Evolutionary conservation across 192 early-diverging fungal genomes (phyloP).

Genomic region (Glomus cerebriforme): DNA sequence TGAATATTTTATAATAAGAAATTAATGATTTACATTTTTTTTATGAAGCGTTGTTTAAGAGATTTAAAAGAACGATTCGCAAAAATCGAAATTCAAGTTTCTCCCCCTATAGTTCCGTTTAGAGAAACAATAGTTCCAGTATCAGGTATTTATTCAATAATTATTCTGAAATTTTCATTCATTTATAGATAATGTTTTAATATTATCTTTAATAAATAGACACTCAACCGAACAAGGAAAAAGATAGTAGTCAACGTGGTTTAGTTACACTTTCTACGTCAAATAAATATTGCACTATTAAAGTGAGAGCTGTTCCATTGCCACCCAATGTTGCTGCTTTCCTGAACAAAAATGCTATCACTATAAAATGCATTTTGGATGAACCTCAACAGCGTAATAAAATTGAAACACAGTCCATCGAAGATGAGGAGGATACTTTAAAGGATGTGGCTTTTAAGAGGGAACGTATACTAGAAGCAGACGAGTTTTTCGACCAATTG

Average conservation of each 20-base stretch:
- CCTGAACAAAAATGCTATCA: conserved; percentile 52
- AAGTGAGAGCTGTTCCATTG: conserved; percentile 70
- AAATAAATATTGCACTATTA: conserved; percentile 61
- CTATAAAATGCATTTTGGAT: conserved; percentile 60
- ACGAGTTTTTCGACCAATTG: conserved; percentile 18
- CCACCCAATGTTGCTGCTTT: conserved; percentile 63
- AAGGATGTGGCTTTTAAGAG: conserved; percentile 23
- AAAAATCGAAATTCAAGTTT: conserved; percentile 90
- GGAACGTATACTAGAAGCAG: neutral
- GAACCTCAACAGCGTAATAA: conserved; percentile 38
- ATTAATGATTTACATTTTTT: neutral
- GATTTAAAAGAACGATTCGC: conserved; percentile 95
- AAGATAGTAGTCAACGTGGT: conserved; percentile 62
- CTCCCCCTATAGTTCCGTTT: conserved; percentile 95
- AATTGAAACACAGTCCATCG: conserved; percentile 29
- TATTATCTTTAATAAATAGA: conserved; percentile 22
- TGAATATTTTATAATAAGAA: neutral
- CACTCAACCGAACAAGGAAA: conserved; percentile 46
- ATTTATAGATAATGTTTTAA: neutral
- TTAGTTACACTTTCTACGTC: conserved; percentile 60
- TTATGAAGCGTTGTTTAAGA: conserved; percentile 77
- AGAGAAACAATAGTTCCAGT: conserved; percentile 83
- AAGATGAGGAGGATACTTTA: conserved; percentile 16
- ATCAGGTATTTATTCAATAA: conserved; percentile 27
- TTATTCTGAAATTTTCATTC: neutral